Evolutionary conservation across 2,329 filamentous ascomycete species (phyloP), one percentile per base, ranked within the genome.

Genomic region (Aspergillus flavus): DNA sequence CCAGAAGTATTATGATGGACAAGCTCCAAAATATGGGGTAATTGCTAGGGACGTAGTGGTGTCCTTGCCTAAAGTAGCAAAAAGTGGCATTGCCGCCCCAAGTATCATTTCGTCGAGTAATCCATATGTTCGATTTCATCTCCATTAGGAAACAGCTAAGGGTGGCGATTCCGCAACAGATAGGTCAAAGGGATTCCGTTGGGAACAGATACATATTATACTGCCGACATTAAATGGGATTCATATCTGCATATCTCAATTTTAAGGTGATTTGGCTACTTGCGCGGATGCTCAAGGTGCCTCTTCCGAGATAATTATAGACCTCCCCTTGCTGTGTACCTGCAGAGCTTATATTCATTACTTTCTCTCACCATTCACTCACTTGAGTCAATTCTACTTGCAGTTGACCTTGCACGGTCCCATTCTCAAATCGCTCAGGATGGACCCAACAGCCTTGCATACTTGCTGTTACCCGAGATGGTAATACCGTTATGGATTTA

Each of bases 271-370:
- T 12, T 41, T 52, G 34, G 28, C 41, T 12, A 52, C 57, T 54
- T 36, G 10, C 6, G 11, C 52, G 52, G 52, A 54, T 54, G 30
- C 32, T 54, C 30, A 32, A 32, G 28, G 52, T 14, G 30, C 57
- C 11, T 28, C 16, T 46, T 34, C 28, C 32, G 57, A 39, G 41
- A 53, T 55, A 63, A 43, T 57, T 52, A 57, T 63, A 57, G 50
- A n/a, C 23, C 23, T 32, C 43, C 57, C 61, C 61, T 63, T 63
- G 58, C 61, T 23, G 61, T 54, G 61, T 63, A 60, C 61, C 57
- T 61, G 61, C 61, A 61, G 58, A 56, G 6, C 39, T 48, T 58
- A 34, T 11, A 50, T 39, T 45, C 46, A 48, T 58, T 55, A 11
- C 43, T 34, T 58, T 23, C 56, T 41, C 56, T 48, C 28, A 16